Base-by-base conservation (phyloP, 192 early-diverging fungal species). In the Funneliformis geosporum region DNA sequence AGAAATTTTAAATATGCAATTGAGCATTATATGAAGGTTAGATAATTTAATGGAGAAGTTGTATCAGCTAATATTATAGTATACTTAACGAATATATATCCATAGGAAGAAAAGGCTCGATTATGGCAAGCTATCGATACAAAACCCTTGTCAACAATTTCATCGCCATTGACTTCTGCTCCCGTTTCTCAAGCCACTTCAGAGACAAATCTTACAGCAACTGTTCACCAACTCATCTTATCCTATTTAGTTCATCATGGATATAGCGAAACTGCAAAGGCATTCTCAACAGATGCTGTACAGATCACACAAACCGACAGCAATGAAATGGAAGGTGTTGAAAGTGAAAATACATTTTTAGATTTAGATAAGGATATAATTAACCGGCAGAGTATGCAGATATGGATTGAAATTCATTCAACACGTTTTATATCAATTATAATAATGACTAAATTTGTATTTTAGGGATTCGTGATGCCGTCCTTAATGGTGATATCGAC, bases 181-280 rank as follows among this genome's bases (percentile, higher is more conserved):
- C 65, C 76, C 1, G 39, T 78, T 23, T 69, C 46, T 14, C 39
- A 59, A 28, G 66, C 76, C 23, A 18, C 76, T 21, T 78, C 76
- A 59, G 76, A 78, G 46, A 44, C 76, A 33, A 78, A 78, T 59
- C 61, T 78, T 18, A 78, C 76, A 9, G 25, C 76, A 16, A 82
- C 50, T n/a, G 61, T 88, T 33, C 86, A 93, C 68, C 83, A 91
- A 44, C 83, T 97, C 11, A 91, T 99, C 7, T 82, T 96, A 7
- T 87, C 87, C 27, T 95, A 98, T 75, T 84, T 99, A 75, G 80
- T 95, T 70, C 95, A 97, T 74, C 92, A 90, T 76, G 96, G 96
- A 60, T 94, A 92, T 79, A 88, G 86, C 27, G 90, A 91, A 44
- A 94, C 94, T 21, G 95, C 96, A 0, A 86, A 89, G 21, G 89